Conservation (phyloP, 2,329 filamentous ascomycete species). For the Aspergillus calidoustus region DNA sequence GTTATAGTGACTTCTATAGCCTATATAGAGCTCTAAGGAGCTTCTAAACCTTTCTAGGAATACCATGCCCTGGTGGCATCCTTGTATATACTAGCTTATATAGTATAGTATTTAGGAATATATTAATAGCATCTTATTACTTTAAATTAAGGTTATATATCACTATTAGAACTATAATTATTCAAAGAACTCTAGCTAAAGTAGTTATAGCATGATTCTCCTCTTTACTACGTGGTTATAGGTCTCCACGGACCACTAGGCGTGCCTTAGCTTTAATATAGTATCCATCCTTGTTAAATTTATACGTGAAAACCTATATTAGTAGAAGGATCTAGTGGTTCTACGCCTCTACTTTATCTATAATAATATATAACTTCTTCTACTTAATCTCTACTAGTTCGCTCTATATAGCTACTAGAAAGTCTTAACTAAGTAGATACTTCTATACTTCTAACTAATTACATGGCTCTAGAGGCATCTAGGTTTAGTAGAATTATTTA, state of each 20-base stretch:
- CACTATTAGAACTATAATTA: neutral
- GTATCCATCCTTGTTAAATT: neutral
- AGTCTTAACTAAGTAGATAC: no score
- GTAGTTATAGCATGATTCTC: neutral
- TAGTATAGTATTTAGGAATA: neutral
- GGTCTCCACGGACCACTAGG: neutral
- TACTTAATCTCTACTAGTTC: no score
- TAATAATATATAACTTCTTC: no score
- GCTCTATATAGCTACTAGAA: no score
- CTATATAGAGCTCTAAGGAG: neutral
- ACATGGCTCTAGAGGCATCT: no score
- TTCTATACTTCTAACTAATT: no score
- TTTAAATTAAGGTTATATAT: neutral
- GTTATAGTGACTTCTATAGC: neutral
- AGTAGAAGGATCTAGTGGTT: no score
- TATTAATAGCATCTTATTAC: neutral
- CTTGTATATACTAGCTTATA: neutral
- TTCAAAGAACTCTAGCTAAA: neutral
- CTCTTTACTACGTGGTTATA: neutral
- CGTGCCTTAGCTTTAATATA: neutral
- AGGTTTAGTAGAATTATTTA: no score
- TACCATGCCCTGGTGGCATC: neutral
- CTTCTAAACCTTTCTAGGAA: no score
- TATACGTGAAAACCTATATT: neutral
- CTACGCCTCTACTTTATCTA: no score